These are phyloP conservation scores for Ascochyta viciae-villosae DNA, from an alignment of 2,329 filamentous ascomycete species.

Conservation along the genomic window DNA sequence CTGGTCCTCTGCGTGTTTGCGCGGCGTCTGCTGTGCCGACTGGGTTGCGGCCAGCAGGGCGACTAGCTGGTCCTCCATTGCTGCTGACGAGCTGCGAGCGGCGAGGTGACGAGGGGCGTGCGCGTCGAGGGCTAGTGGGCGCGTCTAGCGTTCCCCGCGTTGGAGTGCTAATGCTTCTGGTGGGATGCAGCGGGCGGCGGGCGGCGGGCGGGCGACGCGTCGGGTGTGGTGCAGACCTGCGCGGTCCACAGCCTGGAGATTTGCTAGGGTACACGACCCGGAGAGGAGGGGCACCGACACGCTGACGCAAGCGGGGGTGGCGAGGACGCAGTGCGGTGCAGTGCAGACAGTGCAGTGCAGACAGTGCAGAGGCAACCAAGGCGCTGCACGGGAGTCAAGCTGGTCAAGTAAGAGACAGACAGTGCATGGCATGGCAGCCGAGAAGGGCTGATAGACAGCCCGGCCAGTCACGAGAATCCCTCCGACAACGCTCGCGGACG, in stretches of 20 bases:
- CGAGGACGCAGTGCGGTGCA: constrained; percentile 3
- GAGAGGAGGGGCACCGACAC: constrained; percentile 34
- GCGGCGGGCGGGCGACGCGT: constrained; percentile 25
- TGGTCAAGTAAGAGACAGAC: background rate
- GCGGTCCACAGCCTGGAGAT: constrained; percentile 22
- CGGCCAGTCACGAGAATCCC: constrained; percentile 13
- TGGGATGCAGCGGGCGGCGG: background rate
- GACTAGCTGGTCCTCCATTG: constrained; percentile 92
- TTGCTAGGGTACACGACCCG: constrained; percentile 26
- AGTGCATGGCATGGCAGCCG: background rate
- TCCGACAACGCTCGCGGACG: constrained; percentile 4
- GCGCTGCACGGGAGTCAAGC: background rate
- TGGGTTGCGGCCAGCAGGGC: constrained; percentile 88
- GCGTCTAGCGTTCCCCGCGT: constrained; percentile 37
- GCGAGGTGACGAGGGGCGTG: constrained; percentile 22
- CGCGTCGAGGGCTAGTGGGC: constrained; percentile 36
- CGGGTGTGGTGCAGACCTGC: constrained; percentile 30
- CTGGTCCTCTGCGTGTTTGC: constrained; percentile 86
- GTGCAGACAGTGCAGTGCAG: background rate
- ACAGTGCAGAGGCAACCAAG: no score
- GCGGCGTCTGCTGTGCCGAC: constrained; percentile 74
- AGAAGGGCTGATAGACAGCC: background rate
- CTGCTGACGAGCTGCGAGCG: constrained; percentile 5
- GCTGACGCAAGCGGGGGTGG: constrained; percentile 12
- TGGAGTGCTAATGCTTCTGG: constrained; percentile 12